phyloP scores from a whole-genome alignment of 768 basidiomycete genomes.

The Psilocybe tampanensis region DNA sequence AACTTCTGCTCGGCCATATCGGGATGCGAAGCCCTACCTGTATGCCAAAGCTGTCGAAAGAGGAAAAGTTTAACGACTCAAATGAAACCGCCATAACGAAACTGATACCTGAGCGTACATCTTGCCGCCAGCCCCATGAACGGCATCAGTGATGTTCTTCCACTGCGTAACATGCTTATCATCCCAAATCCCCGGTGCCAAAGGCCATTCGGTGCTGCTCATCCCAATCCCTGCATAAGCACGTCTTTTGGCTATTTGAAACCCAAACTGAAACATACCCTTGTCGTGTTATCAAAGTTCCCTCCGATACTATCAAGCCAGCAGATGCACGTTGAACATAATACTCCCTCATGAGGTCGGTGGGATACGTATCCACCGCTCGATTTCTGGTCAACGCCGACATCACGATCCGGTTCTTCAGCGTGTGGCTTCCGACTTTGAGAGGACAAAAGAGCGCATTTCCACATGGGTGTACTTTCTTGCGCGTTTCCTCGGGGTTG shows the following conservation, averaged over 20 bases:
- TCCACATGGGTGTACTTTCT: background rate
- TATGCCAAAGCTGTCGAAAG: conserved; percentile 16
- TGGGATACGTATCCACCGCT: conserved; percentile 34
- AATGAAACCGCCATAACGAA: background rate
- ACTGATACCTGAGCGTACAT: conserved; percentile 40
- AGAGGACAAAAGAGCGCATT: conserved; percentile 25
- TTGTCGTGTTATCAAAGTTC: conserved; percentile 38
- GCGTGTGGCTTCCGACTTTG: conserved; percentile 31
- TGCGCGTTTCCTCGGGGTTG: background rate
- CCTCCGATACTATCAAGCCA: conserved; percentile 40
- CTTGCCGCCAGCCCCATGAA: conserved; percentile 42
- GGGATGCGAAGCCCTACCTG: conserved; percentile 38
- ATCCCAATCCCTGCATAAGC: background rate
- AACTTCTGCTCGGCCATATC: conserved; percentile 40
- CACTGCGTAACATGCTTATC: conserved; percentile 42
- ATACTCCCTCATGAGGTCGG: conserved; percentile 35
- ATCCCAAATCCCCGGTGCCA: conserved; percentile 46
- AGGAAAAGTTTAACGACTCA: background rate
- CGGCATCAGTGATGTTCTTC: conserved; percentile 43
- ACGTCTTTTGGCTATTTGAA: too few relatives aligned
- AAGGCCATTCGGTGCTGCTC: conserved; percentile 39
- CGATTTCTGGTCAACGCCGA: conserved; percentile 40
- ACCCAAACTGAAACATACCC: conserved; percentile 27
- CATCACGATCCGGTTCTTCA: conserved; percentile 39
- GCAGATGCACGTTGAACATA: conserved; percentile 40